Base-by-base conservation (phyloP, 2,329 filamentous ascomycete genomes). In the Tolypocladium cylindrosporum region DNA sequence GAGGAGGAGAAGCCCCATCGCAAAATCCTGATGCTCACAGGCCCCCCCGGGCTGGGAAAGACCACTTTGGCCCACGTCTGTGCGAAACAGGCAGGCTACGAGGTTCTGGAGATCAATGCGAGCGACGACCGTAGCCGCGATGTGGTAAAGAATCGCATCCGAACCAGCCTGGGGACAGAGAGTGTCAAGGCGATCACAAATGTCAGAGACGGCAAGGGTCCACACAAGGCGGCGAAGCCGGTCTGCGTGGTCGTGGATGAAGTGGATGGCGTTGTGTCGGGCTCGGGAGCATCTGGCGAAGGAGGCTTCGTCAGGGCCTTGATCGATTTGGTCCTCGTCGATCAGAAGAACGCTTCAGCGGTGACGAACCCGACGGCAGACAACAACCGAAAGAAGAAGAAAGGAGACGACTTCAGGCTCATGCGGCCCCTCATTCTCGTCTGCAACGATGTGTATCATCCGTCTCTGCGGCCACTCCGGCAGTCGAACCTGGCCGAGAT, bases 1-100 rank as follows among this genome's bases (percentile, higher is more conserved):
- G 81, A 86, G 7, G 86, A 89, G 57, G 90, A 96, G 69, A 89
- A 86, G 62, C 80, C 84, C 37, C 91, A 95, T 68, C 83, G 88
- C 60, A 97, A 97, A 71, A 91, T 99, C 9, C 74, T 99, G 13
- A 82, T 99, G 67, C 77, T 99, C 19, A 92, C 93, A 1, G 95
- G 94, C 0, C 91, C 94, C 0, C 94, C 94, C 0, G 94, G 94
- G 2, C 77, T 99, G 13, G 94, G 94, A 36, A 99, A 99, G 76
- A 99, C 94, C 0, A 99, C 94, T 0, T 73, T 99, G 54, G 94
- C 94, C 1, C 94, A 99, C 72, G 94, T 99, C 0, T 97, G 94
- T 69, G 95, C 95, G 0, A 87, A 81, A 64, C 94, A 99, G 73
- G 94, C 94, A 6, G 94, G 94, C 0, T 99, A 99, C 66, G 94